Base-by-base conservation (phyloP, 139 green algal genomes). In the Klebsormidium nitens region DNA sequence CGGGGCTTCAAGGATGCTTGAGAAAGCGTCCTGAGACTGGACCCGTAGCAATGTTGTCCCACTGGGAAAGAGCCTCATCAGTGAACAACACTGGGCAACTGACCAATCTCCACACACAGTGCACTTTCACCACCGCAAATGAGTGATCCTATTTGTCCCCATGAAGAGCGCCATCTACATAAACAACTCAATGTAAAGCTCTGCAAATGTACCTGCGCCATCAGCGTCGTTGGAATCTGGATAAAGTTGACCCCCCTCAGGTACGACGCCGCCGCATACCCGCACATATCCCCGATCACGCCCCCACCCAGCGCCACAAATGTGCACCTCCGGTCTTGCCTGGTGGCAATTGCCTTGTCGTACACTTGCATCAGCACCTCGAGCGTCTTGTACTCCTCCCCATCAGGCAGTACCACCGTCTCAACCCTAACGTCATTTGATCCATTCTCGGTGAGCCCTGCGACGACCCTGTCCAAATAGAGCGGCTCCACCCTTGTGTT, bases 221-320 rank as follows among this genome's bases (percentile, higher is more conserved):
- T 97, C 29, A 98, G 86, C 0, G 94, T 97, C 5, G 93, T 98
- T 35, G 93, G 93, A 23, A 97, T 92, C 84, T 98, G 93, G 38
- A 98, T 85, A 73, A 99, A 99, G 82, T 96, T 75, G 46, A 98
- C 94, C 4, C 94, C 94, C 2, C 94, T 83, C 79, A 96, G 91
- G 85, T 96, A 99, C 40, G 85, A 84, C 1, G 93, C 81, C 4
- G 94, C 94, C 19, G 94, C 94, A 85, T 96, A 99, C 46, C 94
- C 94, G 1, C 87, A 92, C 91, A 99, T 97, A 83, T 99, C 94
- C 6, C 94, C 94, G 11, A 99, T 86, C 17, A 99, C 94, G 11
- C 94, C 94, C 14, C 94, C 94, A 2, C 94, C 94, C 2, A 99
- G 87, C 0, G 94, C 94, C 6, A 99, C 57, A 62, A 99, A 94